phyloP scores from a whole-genome alignment of 805 yeast genomes.

The Candida yuanshanica region DNA sequence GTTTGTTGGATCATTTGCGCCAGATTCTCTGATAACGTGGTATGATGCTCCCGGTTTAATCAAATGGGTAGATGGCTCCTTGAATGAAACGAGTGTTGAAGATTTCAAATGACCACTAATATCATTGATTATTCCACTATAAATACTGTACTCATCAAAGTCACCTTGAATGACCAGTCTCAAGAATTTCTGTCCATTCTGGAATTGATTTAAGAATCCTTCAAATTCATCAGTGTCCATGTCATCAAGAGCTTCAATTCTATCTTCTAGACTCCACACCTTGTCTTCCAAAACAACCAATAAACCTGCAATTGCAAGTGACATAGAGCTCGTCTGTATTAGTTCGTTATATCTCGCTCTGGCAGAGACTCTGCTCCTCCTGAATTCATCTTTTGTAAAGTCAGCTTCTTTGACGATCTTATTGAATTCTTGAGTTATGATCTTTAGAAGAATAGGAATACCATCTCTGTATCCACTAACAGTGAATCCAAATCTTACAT shows the following conservation, averaged over 20 bases:
- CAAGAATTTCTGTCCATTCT: constrained; percentile 26
- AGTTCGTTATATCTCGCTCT: constrained; percentile 43
- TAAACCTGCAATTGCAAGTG: constrained; percentile 44
- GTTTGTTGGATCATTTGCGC: constrained; percentile 43
- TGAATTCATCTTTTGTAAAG: constrained; percentile 30
- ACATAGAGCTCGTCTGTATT: constrained; percentile 37
- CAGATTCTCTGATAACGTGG: constrained; percentile 28
- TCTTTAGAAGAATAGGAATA: constrained; percentile 28
- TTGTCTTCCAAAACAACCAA: constrained; percentile 50
- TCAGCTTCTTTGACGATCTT: constrained; percentile 11
- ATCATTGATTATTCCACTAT: constrained; percentile 20
- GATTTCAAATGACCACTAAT: constrained; percentile 24
- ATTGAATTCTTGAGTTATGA: constrained; percentile 30
- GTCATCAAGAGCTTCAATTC: constrained; percentile 51
- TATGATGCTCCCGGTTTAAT: constrained; percentile 34
- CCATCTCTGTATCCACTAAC: constrained; percentile 47
- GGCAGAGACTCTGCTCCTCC: constrained; percentile 42
- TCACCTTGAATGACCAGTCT: constrained; percentile 52
- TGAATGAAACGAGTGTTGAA: background rate
- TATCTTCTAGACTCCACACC: constrained; percentile 47
- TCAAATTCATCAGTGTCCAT: constrained; percentile 33
- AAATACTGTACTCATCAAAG: constrained; percentile 21
- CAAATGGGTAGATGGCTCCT: constrained; percentile 33
- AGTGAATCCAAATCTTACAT: constrained; percentile 45
- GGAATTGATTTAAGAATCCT: constrained; percentile 25